Evolutionary conservation across 495 filamentous ascomycete genomes (phyloP), one percentile per base, ranked within the genome.

Genomic region (Neurospora sp.): DNA sequence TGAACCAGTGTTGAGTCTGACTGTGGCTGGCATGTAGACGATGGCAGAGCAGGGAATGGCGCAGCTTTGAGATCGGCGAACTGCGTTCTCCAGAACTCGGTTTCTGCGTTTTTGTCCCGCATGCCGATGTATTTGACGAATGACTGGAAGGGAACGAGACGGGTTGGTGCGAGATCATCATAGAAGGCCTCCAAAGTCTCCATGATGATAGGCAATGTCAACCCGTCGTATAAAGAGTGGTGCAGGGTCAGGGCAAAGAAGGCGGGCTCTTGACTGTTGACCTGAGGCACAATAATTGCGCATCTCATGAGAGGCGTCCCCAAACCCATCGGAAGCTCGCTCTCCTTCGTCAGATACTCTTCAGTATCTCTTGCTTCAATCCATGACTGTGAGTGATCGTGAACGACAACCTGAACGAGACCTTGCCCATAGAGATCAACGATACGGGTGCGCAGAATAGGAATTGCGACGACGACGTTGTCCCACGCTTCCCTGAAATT

Each of bases 171-270:
- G 2, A 76, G 74, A 12, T 77, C 75, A 7, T 74, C 68, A 45
- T 84, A 85, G 5, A 79, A 73, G 4, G 75, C 75, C 59, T 84
- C 84, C 20, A 90, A 84, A 69, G 86, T 81, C 8, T 89, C 80
- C 8, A 89, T 79, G 14, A 91, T 81, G 0, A 90, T 74, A 4
- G 84, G 82, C 78, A 89, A 83, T 8, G 85, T 89, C 87, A 89
- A 91, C 17, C 89, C 89, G 73, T 93, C 90, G 74, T 92, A 93
- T 4, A 92, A 77, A 4, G 87, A 86, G 73, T 93, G 90, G 73
- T 92, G 90, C 68, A 90, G 83, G 0, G 88, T 91, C 80, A 88
- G 84, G 6, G 90, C 82, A 75, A 91, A 87, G 72, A 85, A 72
- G 74, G 81, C 73, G 79, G 77, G 76, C 78, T 84, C 79, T 22